These are phyloP conservation scores for Chlorella sp. DNA, from an alignment of 139 green algal species.

Conservation along the genomic window DNA sequence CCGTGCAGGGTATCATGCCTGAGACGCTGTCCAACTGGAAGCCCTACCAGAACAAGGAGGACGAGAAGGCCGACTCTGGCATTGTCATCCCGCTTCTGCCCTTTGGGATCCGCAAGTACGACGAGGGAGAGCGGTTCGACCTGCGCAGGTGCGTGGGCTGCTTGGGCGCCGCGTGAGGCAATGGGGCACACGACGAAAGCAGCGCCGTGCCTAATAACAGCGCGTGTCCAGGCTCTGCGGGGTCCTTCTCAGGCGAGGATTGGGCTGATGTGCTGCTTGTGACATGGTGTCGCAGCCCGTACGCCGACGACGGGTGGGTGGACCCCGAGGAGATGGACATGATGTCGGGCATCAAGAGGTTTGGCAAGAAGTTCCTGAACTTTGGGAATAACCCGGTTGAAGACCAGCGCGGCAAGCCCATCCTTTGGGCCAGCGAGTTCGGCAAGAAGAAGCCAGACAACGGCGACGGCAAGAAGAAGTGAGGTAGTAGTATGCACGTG, in stretches of 20 bases:
- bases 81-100: slow-evolving; percentile 48
- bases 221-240: too few relatives aligned
- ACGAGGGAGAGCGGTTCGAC: slow-evolving; percentile 48
- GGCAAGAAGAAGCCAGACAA: slow-evolving; percentile 5
- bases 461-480: background rate
- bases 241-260: too few relatives aligned
- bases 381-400: slow-evolving; percentile 7
- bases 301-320: slow-evolving; percentile 42
- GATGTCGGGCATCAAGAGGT: slow-evolving; percentile 32
- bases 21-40: slow-evolving; percentile 37
- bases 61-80: slow-evolving; percentile 25
- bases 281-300: too few relatives aligned
- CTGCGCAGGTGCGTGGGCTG: too few relatives aligned
- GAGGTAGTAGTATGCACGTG: background rate
- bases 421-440: slow-evolving; percentile 26
- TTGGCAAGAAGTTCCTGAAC: slow-evolving; percentile 36
- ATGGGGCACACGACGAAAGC: too few relatives aligned
- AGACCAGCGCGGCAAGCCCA: slow-evolving; percentile 21
- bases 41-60: slow-evolving; percentile 39
- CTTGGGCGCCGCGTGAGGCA: too few relatives aligned
- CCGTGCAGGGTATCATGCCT: slow-evolving; percentile 43
- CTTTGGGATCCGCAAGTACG: slow-evolving; percentile 43
- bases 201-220: too few relatives aligned
- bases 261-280: too few relatives aligned
- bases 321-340: slow-evolving; percentile 1